Conservation (phyloP, 257 asterid genomes). For the Solanum stenotomum region DNA sequence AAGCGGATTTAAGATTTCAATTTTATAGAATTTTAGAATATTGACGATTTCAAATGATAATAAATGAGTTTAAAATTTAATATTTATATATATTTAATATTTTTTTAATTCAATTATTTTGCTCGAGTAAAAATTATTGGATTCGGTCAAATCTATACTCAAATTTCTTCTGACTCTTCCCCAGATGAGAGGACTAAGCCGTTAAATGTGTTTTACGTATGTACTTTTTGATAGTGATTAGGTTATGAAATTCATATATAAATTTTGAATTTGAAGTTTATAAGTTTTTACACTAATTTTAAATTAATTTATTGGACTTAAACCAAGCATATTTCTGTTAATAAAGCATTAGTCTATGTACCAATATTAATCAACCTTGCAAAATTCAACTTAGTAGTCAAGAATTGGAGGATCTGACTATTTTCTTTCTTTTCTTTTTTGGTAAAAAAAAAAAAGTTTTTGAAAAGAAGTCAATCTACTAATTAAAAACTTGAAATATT, state of each 20-base stretch:
- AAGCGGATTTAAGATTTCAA: not conserved
- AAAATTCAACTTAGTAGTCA: not conserved
- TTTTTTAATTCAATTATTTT: not conserved
- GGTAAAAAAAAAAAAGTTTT: not conserved
- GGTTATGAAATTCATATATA: not conserved
- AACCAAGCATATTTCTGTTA: not conserved
- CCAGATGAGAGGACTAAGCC: not conserved
- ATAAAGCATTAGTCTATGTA: not conserved
- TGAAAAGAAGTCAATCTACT: not conserved
- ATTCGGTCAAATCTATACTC: not conserved
- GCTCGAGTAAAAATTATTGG: not conserved
- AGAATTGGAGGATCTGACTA: not conserved
- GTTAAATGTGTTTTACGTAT: not conserved
- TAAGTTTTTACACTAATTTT: not conserved
- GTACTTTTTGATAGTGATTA: not conserved
- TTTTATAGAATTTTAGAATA: too few species aligned
- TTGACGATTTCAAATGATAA: too few species aligned
- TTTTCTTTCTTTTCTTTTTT: not conserved
- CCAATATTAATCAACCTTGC: not conserved
- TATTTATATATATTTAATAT: not conserved
- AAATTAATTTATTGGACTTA: not conserved
- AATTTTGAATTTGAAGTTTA: not conserved
- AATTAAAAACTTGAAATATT: too few species aligned
- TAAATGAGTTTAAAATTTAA: not conserved
- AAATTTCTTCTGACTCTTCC: fast-evolving